Base-by-base conservation (phyloP, 257 asterid genomes). In the Nyctanthes arbortristis region DNA sequence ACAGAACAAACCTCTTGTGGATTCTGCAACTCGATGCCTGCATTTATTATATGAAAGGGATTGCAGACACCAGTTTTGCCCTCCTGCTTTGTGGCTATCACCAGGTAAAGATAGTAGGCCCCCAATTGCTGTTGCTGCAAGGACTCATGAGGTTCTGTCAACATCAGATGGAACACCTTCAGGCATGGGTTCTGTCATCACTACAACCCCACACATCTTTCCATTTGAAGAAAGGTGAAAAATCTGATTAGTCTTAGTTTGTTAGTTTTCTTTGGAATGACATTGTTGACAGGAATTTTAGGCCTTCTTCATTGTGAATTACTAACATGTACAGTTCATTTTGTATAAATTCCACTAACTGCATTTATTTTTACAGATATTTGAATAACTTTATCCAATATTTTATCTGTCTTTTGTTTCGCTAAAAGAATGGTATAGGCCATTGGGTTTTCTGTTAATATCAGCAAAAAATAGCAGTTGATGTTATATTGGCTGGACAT, bases 171-270 rank as follows among this genome's bases (percentile, higher is more conserved):
- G 85, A 56, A 39, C 80, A 54, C 63, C 85, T 56, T 68, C 89
- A 33, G 79, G 78, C 74, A 68, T 79, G 80, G 85, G 87, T 68
- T 91, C 99, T 49, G 87, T 91, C 61, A 88, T 93, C 73, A 91
- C 92, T 61, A 76, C 88, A 25, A 89, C 85, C 82, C 97, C 99
- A 32, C 97, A 93, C 75, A 86, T 93, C 61, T 93, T 88, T 69
- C 97, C 97, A 58, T 93, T 93, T 69, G 99, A 91, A 71, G 99
- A 93, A 83, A 93, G 98, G 98, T 85, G 77, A 74, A 57, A 49
- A 31, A 22, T 69, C 28, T 40, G 54, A 63, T 18, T 49, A 55
- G 68, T 65, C 55, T 35, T 29, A 67, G 49, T 58, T 78, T 8
- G 45, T 34, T 52, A 6, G 12, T 36, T 43, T 65, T 27, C 57